A percentile compares a stretch with the other conserved stretches of the same genome.
phyloP scores from a whole-genome alignment of 1,139 yeast genomes.

The Suhomyces guaymorum region DNA sequence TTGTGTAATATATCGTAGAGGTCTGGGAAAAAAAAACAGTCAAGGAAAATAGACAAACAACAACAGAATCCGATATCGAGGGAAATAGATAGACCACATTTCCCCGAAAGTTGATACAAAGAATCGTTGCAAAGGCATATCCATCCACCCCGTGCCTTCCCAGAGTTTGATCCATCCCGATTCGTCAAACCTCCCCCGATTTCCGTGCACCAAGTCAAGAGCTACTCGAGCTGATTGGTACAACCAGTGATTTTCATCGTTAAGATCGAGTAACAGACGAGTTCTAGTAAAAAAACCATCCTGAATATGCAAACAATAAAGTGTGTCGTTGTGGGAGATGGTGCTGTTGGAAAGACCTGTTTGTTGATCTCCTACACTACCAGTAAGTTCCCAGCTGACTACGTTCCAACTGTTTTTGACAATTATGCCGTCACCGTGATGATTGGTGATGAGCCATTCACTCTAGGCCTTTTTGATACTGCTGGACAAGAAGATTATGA shows the following conservation, averaged over 20 bases:
- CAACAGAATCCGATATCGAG: constrained; percentile 8
- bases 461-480: constrained; percentile 95
- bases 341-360: constrained; percentile 87
- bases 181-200: too few relatives aligned
- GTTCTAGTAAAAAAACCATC: too few relatives aligned
- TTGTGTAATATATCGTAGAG: constrained; percentile 10
- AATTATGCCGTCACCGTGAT: constrained; percentile 93
- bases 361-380: constrained; percentile 82
- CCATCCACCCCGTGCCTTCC: too few relatives aligned
- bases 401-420: constrained; percentile 94
- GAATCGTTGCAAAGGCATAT: background rate
- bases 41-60: constrained; percentile 13
- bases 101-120: constrained; percentile 1
- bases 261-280: too few relatives aligned
- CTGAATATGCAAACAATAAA: too few relatives aligned
- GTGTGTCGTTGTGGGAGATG: constrained; percentile 84
- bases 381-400: constrained; percentile 94
- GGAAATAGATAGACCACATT: constrained; percentile 7
- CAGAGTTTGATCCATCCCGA: background rate
- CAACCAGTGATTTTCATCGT: constrained; percentile 93
- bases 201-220: too few relatives aligned
- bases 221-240: constrained; percentile 21
- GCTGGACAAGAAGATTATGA: constrained; percentile 98
- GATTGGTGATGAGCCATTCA: constrained; percentile 92
- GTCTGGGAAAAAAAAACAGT: constrained; percentile 13